phyloP scores from a whole-genome alignment of 345 rosid genomes.

The Laguncularia racemosa region DNA sequence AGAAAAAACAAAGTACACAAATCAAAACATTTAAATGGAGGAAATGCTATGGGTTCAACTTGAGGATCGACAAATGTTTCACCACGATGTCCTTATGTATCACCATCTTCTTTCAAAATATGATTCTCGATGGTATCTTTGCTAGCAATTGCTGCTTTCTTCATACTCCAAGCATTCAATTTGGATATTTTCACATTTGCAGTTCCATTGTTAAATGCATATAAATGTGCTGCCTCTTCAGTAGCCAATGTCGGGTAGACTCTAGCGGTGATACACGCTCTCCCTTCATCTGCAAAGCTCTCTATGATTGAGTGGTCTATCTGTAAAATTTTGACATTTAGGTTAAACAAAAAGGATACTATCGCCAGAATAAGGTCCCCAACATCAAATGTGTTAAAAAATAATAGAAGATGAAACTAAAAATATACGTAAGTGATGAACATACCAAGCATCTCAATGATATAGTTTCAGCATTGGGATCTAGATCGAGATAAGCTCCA shows the following conservation, averaged over 20 bases:
- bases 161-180: conserved; percentile 18
- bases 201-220: conserved; percentile 19
- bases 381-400: neutral
- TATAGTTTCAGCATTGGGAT: conserved; percentile 30
- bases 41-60: no score
- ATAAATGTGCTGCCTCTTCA: conserved; percentile 8
- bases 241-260: conserved; percentile 24
- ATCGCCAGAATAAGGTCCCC: no score
- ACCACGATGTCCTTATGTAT: neutral
- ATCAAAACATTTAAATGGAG: no score
- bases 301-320: conserved; percentile 34
- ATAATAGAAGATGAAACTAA: neutral
- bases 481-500: conserved; percentile 46
- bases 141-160: conserved; percentile 2
- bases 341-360: no score
- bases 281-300: conserved; percentile 27
- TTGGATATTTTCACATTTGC: conserved; percentile 3
- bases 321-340: conserved; percentile 3
- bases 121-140: neutral
- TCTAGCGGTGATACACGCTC: conserved; percentile 23
- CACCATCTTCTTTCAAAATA: neutral
- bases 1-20: conserved; percentile 5
- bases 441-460: conserved; percentile 32
- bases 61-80: no score
- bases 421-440: neutral